These are phyloP conservation scores for Eucalyptus melliodora DNA, from an alignment of 345 rosid species.

Conservation along the genomic window DNA sequence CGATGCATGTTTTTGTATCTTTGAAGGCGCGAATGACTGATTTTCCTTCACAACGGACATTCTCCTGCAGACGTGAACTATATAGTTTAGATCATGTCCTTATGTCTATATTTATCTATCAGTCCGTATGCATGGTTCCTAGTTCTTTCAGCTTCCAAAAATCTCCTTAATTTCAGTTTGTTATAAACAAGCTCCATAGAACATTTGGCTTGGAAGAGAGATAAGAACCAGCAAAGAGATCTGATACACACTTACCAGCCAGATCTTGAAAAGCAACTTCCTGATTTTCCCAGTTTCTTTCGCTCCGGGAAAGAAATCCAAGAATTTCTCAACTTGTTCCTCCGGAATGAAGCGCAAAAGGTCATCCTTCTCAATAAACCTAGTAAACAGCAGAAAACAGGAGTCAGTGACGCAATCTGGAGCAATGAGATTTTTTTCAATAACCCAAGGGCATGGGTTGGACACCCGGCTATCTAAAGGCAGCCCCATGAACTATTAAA, in stretches of 20 bases:
- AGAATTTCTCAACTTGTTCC: slow-evolving; percentile 32
- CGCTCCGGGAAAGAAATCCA: slow-evolving; percentile 31
- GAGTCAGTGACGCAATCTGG: background rate
- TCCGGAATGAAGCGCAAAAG: slow-evolving; percentile 35
- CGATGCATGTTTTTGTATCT: slow-evolving; percentile 39
- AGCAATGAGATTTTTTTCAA: background rate
- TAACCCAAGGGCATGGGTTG: background rate
- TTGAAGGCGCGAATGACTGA: slow-evolving; percentile 31
- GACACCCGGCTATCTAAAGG: background rate
- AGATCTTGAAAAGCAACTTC: slow-evolving; percentile 8
- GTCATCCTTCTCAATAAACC: slow-evolving; percentile 48
- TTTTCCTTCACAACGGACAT: slow-evolving; percentile 38
- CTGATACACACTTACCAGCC: slow-evolving; percentile 19
- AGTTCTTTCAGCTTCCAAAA: background rate
- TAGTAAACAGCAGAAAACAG: background rate
- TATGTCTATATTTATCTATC: background rate
- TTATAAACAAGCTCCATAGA: background rate
- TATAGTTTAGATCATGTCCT: background rate
- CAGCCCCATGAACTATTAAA: background rate
- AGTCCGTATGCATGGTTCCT: fast-evolving
- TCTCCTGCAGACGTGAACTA: slow-evolving; percentile 8
- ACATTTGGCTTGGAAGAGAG: background rate
- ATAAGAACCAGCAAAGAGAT: background rate
- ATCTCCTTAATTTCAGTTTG: background rate
- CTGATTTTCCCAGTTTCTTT: slow-evolving; percentile 10